A percentile compares a stretch with the other conserved stretches of the same genome.
Evolutionary conservation across 352 stramenopile species (phyloP).

Genomic region (Globisporangium uncinulatum): DNA sequence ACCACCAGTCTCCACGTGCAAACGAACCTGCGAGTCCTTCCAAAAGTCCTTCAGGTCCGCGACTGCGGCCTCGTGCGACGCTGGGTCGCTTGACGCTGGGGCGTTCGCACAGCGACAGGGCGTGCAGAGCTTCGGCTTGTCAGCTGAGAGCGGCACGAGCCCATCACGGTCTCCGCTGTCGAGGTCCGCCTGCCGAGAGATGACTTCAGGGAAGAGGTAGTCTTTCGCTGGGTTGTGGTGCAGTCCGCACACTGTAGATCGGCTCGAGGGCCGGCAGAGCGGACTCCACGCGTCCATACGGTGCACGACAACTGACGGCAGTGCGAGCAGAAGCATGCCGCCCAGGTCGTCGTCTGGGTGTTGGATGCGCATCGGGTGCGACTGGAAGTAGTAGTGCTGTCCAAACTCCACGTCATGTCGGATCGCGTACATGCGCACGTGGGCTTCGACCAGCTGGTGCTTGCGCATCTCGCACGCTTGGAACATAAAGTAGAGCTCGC

Average conservation of each 20-base stretch:
- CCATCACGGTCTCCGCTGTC: constrained; percentile 63
- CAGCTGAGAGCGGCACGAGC: constrained; percentile 21
- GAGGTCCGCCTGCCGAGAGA: constrained; percentile 48
- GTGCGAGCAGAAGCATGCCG: constrained; percentile 82
- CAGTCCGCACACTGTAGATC: constrained; percentile 26
- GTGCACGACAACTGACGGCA: constrained; percentile 92
- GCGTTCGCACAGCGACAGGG: constrained; percentile 32
- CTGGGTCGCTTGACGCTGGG: constrained; percentile 15
- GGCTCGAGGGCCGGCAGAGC: constrained; percentile 69
- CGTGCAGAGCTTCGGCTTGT: constrained; percentile 27
- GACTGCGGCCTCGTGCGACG: constrained; percentile 25
- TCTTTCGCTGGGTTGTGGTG: constrained; percentile 58
- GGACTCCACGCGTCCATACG: constrained; percentile 90
- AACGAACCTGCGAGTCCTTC: constrained; percentile 60
- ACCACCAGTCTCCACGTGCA: not conserved
- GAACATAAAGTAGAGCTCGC: constrained; percentile 92
- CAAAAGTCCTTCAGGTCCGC: constrained; percentile 73
- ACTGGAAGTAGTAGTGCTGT: constrained; percentile 87
- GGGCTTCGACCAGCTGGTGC: constrained; percentile 93
- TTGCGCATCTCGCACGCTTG: constrained; percentile 90
- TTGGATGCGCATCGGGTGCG: constrained; percentile 91
- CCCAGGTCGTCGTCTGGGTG: constrained; percentile 92
- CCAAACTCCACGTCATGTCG: constrained; percentile 60
- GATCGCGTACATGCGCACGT: constrained; percentile 94
- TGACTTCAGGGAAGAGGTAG: constrained; percentile 68